Evolutionary conservation across 192 early-diverging fungal species (phyloP).

Genomic region (Radiomyces spectabilis): DNA sequence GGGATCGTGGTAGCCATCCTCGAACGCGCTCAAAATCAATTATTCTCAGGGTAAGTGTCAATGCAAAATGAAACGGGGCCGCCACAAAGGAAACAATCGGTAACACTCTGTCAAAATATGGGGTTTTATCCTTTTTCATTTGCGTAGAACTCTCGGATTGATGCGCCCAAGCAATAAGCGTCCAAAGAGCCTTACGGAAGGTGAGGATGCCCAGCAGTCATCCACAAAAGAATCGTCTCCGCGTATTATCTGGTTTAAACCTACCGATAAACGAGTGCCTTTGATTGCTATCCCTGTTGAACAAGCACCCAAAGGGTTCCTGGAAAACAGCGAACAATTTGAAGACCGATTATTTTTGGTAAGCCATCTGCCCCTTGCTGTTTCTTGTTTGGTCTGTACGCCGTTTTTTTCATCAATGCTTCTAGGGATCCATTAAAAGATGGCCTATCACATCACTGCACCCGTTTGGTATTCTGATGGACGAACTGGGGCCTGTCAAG

Average conservation of each 20-base stretch:
- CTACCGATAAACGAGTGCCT: slow-evolving; percentile 71
- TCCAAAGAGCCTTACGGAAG: not conserved
- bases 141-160: slow-evolving; percentile 3
- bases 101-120: not conserved
- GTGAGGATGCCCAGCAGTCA: slow-evolving; percentile 37
- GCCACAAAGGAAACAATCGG: not conserved
- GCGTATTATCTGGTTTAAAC: slow-evolving; percentile 68
- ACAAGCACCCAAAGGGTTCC: slow-evolving; percentile 54
- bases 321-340: slow-evolving; percentile 50
- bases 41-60: slow-evolving; percentile 39
- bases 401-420: not conserved
- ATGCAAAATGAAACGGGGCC: not conserved
- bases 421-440: slow-evolving; percentile 49
- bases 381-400: not conserved
- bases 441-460: slow-evolving; percentile 63
- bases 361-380: not conserved
- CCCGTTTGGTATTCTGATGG: slow-evolving; percentile 63
- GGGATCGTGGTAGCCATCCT: slow-evolving; percentile 46
- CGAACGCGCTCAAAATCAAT: slow-evolving; percentile 37
- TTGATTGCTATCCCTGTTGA: slow-evolving; percentile 63
- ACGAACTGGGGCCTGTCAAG: slow-evolving; percentile 71
- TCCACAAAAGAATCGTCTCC: slow-evolving; percentile 41
- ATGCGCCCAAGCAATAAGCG: slow-evolving; percentile 20
- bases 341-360: slow-evolving; percentile 45
- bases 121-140: not conserved